Evolutionary conservation across 768 basidiomycete genomes (phyloP), one percentile per base, ranked within the genome.

Genomic region (Neoboletus magnificus): DNA sequence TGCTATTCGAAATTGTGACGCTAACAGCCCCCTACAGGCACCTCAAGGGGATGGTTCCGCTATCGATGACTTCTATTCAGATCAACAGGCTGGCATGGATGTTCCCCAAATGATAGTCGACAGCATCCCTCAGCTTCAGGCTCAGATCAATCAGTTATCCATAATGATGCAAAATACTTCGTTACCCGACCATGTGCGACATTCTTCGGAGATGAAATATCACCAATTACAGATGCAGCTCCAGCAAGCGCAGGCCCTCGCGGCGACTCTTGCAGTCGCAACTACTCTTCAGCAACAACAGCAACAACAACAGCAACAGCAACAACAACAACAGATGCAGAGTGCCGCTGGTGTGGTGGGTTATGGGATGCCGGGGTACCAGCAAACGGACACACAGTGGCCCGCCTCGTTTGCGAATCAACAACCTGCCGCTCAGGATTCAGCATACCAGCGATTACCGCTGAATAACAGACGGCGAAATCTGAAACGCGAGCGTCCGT

Each of bases 381-480:
- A 77, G 58, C 69, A 76, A 73, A 29, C 62, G 23, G 68, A 70
- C 7, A 15, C 58, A 6, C 69, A 69, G 43, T 80, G 77, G 74
- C 72, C 75, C 59, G 78, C 77, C 62, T 77, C 79, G 55, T 88
- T 79, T 67, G 62, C 77, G 44, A 83, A 81, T 58, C 86, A 89
- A 64, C 86, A 89, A 67, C 79, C 81, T 30, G 79, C 80, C 48
- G 78, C 79, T 7, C 83, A 85, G 65, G 91, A 93, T 58, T 92
- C 90, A 7, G 87, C 91, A n/a, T 93, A 93, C 68, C 91, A 93
- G 68, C 79, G 91, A 35, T 66, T 91, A 47, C 91, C 91, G 30
- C 73, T 93, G 51, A 93, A 92, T 64, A 91, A 89, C 63, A 79
- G 91, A 55, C 80, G 91, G 50, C 76, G 88, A 65, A 84, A 84